Percentiles rank a stretch among this genome's conserved stretches.
Evolutionary conservation across 225 moss, liverwort and hornwort species (phyloP).

Genomic region (Sphagnum tenellum): DNA sequence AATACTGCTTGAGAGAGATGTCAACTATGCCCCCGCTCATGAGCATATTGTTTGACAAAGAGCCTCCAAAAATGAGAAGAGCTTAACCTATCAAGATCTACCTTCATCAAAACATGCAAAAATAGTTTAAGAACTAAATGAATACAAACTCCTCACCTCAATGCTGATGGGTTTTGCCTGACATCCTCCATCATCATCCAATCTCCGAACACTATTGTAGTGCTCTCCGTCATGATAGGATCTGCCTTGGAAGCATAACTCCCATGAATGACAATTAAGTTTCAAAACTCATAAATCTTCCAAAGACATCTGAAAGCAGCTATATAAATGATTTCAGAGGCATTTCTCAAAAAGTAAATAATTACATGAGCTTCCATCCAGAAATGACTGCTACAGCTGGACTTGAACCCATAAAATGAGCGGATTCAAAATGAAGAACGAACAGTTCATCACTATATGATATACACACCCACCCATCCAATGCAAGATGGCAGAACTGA

Average conservation of each 20-base stretch:
- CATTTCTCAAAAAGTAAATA: too few relatives aligned
- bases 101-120: too few relatives aligned
- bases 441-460: too few relatives aligned
- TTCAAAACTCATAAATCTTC: too few relatives aligned
- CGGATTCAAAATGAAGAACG: not conserved
- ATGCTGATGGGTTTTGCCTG: constrained; percentile 63
- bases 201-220: constrained; percentile 87
- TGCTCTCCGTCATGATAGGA: constrained; percentile 98
- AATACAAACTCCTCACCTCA: constrained; percentile 35
- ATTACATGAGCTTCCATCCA: too few relatives aligned
- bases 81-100: not conserved
- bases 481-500: not conserved
- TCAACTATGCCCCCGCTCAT: too few relatives aligned
- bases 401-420: not conserved
- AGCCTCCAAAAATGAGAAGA: too few relatives aligned
- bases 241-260: constrained; percentile 55
- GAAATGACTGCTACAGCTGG: too few relatives aligned
- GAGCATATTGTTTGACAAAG: too few relatives aligned
- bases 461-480: too few relatives aligned
- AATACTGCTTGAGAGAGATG: not conserved
- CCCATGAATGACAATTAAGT: not conserved
- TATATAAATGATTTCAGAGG: too few relatives aligned
- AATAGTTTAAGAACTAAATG: not conserved
- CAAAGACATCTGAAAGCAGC: too few relatives aligned
- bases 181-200: constrained; percentile 66